Conservation (phyloP, 2,329 filamentous ascomycete genomes). For the Colletotrichum phormii region DNA sequence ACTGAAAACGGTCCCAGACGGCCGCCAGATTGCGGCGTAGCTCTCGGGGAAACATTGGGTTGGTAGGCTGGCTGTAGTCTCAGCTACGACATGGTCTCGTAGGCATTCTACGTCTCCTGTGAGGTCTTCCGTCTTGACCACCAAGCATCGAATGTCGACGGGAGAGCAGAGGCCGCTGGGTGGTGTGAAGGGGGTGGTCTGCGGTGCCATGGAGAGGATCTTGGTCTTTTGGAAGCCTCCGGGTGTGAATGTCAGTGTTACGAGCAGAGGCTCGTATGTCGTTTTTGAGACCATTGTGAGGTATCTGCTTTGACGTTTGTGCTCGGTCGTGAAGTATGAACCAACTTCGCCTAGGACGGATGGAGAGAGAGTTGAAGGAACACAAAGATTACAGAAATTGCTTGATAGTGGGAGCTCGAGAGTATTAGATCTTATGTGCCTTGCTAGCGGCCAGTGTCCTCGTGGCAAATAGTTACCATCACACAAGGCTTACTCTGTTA, state of each 20-base stretch:
- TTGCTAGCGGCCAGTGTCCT: background rate
- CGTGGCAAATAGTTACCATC: background rate
- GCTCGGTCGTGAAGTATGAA: background rate
- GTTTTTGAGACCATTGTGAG: background rate
- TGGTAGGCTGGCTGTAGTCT: background rate
- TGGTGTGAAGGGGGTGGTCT: conserved; percentile 7
- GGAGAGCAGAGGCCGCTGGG: background rate
- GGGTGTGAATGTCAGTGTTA: background rate
- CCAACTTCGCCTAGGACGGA: too few species aligned
- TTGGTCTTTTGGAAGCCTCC: background rate
- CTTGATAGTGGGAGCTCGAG: background rate
- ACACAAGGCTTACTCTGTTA: background rate
- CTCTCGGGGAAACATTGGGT: conserved; percentile 9
- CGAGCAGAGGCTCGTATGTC: background rate
- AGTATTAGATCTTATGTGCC: background rate
- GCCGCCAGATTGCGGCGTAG: background rate
- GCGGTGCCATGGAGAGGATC: background rate
- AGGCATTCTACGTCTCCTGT: background rate
- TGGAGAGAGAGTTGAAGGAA: background rate
- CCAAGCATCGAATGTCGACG: background rate
- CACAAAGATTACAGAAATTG: background rate
- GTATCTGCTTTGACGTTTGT: background rate
- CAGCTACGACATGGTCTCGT: background rate
- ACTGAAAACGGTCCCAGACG: background rate
- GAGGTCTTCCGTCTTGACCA: background rate